These are phyloP conservation scores for Lecanoromycetidae sp. DNA, from an alignment of 2,329 filamentous ascomycete species.

Conservation along the genomic window DNA sequence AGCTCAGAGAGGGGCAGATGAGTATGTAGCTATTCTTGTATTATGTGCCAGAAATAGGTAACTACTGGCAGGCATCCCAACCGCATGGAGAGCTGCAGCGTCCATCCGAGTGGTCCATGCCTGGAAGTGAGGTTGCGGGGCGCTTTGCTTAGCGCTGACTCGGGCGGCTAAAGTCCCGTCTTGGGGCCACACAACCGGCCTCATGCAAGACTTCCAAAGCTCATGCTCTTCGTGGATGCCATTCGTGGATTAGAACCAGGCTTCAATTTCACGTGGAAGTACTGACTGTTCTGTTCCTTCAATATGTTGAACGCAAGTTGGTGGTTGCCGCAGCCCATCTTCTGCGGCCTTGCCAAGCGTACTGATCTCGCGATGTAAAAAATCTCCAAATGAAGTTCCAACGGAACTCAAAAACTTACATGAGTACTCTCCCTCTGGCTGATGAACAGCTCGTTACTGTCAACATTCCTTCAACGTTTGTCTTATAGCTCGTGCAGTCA, in stretches of 20 bases:
- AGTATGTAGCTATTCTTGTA: slow-evolving; percentile 2
- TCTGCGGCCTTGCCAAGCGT: too few relatives aligned
- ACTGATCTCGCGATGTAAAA: too few relatives aligned
- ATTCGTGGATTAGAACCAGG: not conserved
- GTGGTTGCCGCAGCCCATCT: too few relatives aligned
- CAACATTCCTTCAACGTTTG: too few relatives aligned
- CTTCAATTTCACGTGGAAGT: too few relatives aligned
- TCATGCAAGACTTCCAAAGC: not conserved
- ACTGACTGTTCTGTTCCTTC: too few relatives aligned
- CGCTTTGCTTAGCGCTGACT: slow-evolving; percentile 9
- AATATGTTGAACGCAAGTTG: too few relatives aligned
- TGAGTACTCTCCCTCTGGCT: too few relatives aligned
- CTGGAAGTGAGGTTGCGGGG: not conserved
- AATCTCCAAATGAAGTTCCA: too few relatives aligned
- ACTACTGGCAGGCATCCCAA: slow-evolving; percentile 1
- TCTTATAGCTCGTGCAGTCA: too few relatives aligned
- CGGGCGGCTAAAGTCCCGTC: not conserved
- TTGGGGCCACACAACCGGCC: not conserved
- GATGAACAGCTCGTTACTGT: too few relatives aligned
- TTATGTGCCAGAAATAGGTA: not conserved
- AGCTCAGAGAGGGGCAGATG: not conserved
- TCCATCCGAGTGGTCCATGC: not conserved
- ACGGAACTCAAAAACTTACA: too few relatives aligned
- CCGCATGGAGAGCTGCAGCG: not conserved
- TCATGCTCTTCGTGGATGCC: not conserved